Percentiles rank a stretch among this genome's conserved stretches.
These are phyloP conservation scores for Penicillium sp. DNA, from an alignment of 2,329 filamentous ascomycete species.

Conservation along the genomic window DNA sequence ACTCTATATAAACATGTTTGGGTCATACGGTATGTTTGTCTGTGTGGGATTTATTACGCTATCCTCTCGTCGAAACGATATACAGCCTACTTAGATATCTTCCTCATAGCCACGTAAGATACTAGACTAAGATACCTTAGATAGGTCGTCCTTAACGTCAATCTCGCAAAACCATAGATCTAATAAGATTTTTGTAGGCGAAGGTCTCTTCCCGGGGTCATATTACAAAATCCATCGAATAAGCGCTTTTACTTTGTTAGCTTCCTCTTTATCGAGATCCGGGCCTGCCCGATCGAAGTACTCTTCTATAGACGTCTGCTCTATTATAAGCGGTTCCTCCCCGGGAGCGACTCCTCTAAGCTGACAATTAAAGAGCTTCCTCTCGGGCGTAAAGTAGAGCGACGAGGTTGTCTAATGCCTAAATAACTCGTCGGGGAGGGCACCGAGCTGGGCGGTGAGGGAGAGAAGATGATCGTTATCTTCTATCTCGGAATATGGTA, in stretches of 20 bases:
- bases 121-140: constrained; percentile 3
- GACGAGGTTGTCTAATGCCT: constrained; percentile 27
- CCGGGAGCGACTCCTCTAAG: constrained; percentile 21
- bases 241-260: constrained; percentile 24
- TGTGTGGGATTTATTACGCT: too few species aligned
- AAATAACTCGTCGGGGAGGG: constrained; percentile 28
- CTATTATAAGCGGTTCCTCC: constrained; percentile 26
- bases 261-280: constrained; percentile 29
- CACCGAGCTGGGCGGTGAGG: constrained; percentile 26
- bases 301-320: constrained; percentile 26
- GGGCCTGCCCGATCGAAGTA: constrained; percentile 25
- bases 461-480: constrained; percentile 34
- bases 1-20: not conserved
- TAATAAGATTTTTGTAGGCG: constrained; percentile 28
- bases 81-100: too few species aligned
- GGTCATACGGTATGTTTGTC: too few species aligned
- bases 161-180: constrained; percentile 33
- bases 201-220: constrained; percentile 30
- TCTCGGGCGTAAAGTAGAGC: constrained; percentile 27
- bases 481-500: constrained; percentile 23
- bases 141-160: constrained; percentile 10
- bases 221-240: constrained; percentile 33
- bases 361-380: constrained; percentile 22
- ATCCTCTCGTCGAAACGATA: too few species aligned
- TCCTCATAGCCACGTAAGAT: not conserved